phyloP scores from a whole-genome alignment of 768 basidiomycete genomes.

The Sporobolomyces phaffii region DNA sequence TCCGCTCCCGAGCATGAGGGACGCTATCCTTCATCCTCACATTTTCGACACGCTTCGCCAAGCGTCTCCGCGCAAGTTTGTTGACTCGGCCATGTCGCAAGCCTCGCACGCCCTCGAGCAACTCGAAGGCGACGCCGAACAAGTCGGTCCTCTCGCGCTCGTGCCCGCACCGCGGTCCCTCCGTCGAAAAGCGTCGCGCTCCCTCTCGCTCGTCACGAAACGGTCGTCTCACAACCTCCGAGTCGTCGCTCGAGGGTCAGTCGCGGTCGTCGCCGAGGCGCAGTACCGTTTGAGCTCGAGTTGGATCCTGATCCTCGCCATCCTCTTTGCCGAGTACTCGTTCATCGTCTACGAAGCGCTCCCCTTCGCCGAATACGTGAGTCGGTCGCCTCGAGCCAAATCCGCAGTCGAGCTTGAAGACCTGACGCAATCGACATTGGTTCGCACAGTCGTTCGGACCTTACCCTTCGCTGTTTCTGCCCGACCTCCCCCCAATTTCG shows the following conservation, averaged over 20 bases:
- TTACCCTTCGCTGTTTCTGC: slow-evolving; percentile 14
- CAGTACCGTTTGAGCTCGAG: slow-evolving; percentile 16
- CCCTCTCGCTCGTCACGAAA: not conserved
- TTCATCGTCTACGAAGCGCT: slow-evolving; percentile 23
- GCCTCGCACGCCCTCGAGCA: not conserved
- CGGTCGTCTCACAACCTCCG: not conserved
- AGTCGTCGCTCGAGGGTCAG: not conserved
- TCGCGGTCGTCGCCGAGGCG: slow-evolving; percentile 9
- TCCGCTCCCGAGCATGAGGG: not conserved
- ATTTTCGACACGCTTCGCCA: slow-evolving; percentile 24
- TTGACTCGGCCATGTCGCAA: not conserved
- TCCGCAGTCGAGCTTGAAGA: no score
- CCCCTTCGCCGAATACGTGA: slow-evolving; percentile 28
- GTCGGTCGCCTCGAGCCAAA: no score
- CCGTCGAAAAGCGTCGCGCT: slow-evolving; percentile 2
- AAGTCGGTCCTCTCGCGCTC: slow-evolving; percentile 11
- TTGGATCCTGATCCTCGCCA: slow-evolving; percentile 20
- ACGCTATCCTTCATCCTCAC: slow-evolving; percentile 12
- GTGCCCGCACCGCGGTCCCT: slow-evolving; percentile 1
- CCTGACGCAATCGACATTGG: no score
- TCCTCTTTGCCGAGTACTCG: slow-evolving; percentile 12
- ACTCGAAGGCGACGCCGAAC: not conserved
- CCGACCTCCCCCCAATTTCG: not conserved
- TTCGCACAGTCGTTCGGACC: slow-evolving; percentile 27
- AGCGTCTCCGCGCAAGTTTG: not conserved